Conservation (phyloP, 2,329 filamentous ascomycete species). For the Penicillium psychrosexuale region DNA sequence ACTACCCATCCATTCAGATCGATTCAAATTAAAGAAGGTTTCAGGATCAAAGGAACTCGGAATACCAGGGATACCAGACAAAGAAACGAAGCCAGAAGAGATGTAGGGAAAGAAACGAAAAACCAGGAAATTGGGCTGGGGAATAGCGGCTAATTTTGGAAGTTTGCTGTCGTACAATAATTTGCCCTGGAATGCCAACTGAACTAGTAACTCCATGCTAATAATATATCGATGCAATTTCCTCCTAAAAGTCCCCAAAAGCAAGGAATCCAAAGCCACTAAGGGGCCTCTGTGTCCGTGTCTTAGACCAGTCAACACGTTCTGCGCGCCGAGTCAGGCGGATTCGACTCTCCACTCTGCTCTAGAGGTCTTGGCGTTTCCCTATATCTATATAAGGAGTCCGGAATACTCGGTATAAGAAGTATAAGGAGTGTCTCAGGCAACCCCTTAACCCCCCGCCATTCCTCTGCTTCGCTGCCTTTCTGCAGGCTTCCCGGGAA, state of each 20-base stretch:
- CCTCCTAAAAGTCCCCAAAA: background rate
- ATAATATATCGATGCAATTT: slow-evolving; percentile 1
- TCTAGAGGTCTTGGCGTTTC: slow-evolving; percentile 9
- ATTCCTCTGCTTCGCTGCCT: background rate
- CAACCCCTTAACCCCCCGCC: background rate
- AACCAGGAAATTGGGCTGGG: background rate
- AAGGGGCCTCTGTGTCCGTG: background rate
- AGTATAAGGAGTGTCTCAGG: background rate
- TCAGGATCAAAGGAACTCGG: background rate
- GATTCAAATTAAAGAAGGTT: slow-evolving; percentile 8
- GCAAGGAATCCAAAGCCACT: background rate
- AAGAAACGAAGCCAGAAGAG: background rate
- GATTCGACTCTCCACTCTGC: slow-evolving; percentile 4
- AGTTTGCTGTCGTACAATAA: slow-evolving; percentile 5
- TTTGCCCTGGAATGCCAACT: background rate
- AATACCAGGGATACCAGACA: background rate
- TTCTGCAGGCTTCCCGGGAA: background rate
- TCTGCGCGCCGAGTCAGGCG: background rate
- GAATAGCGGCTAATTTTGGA: slow-evolving; percentile 2
- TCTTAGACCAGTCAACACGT: slow-evolving; percentile 4
- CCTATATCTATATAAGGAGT: background rate
- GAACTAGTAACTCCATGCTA: background rate
- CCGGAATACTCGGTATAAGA: background rate
- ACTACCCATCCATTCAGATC: slow-evolving; percentile 19
- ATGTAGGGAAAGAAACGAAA: background rate